Conservation (phyloP, 2,329 filamentous ascomycete genomes). For the Phaeosphaeriaceae sp. region DNA sequence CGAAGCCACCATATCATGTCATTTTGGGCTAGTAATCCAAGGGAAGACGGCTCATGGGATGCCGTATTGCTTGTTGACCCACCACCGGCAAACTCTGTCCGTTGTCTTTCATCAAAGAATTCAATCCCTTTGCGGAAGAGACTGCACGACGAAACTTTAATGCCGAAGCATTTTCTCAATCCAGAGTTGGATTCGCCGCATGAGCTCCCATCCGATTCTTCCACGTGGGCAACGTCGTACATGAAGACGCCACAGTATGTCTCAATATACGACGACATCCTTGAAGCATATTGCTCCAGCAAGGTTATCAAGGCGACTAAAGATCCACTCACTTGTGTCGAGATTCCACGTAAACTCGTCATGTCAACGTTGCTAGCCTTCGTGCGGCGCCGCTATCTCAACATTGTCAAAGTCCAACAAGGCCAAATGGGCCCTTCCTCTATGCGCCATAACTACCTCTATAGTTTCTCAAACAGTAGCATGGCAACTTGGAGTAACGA, state of each 20-base stretch:
- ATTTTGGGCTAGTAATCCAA: constrained; percentile 9
- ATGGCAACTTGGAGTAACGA: constrained; percentile 8
- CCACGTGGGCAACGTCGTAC: constrained; percentile 4
- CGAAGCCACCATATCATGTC: constrained; percentile 13
- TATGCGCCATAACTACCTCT: constrained; percentile 10
- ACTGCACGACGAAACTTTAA: constrained; percentile 5
- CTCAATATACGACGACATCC: constrained; percentile 13
- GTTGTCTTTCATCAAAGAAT: background rate
- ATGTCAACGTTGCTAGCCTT: constrained; percentile 7
- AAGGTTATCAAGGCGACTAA: background rate
- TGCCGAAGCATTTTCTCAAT: constrained; percentile 12
- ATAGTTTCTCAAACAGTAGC: constrained; percentile 9
- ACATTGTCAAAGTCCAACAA: constrained; percentile 12
- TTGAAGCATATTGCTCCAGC: background rate
- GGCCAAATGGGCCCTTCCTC: background rate
- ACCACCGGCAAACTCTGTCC: background rate
- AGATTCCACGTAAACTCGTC: constrained; percentile 7
- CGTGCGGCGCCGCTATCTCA: constrained; percentile 11
- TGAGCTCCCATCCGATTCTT: constrained; percentile 1
- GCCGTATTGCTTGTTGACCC: constrained; percentile 9
- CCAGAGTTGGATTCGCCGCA: constrained; percentile 1
- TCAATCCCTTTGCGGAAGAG: background rate
- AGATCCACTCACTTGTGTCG: constrained; percentile 1
- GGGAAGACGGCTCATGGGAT: constrained; percentile 10
- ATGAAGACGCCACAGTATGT: background rate